These are phyloP conservation scores for Clonostachys rhizophaga DNA, from an alignment of 2,329 filamentous ascomycete genomes.

Conservation along the genomic window DNA sequence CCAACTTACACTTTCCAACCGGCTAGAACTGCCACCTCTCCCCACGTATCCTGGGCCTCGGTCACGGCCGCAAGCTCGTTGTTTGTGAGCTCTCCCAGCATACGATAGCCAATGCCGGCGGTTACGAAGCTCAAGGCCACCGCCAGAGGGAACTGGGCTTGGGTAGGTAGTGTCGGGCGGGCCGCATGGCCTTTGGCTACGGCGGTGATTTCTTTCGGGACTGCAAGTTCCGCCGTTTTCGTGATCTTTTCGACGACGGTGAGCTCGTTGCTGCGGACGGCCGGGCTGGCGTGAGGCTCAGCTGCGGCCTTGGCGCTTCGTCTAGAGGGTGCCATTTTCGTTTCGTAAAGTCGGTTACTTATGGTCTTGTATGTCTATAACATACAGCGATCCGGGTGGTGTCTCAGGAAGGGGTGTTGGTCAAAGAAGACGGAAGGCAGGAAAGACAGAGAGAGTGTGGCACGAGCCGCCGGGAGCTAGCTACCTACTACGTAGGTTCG, in stretches of 20 bases:
- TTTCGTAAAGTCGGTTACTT: neutral
- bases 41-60: conserved; percentile 56
- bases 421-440: no score
- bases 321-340: conserved; percentile 5
- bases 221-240: no score
- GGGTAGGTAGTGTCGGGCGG: conserved; percentile 30
- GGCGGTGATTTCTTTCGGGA: no score
- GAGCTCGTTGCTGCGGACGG: neutral
- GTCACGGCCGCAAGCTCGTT: conserved; percentile 65
- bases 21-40: conserved; percentile 50
- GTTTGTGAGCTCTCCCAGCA: conserved; percentile 53
- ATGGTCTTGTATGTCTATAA: no score
- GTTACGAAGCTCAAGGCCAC: conserved; percentile 54
- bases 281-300: neutral
- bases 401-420: no score
- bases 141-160: conserved; percentile 47
- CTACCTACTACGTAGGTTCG: no score
- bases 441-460: no score
- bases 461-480: no score
- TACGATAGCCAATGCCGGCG: conserved; percentile 59
- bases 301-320: conserved; percentile 1
- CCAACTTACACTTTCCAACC: conserved; percentile 50
- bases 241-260: no score
- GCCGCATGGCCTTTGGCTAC: neutral
- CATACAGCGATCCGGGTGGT: no score